Conservation (phyloP, 495 filamentous ascomycete genomes). For the Trichocladium antarcticum region DNA sequence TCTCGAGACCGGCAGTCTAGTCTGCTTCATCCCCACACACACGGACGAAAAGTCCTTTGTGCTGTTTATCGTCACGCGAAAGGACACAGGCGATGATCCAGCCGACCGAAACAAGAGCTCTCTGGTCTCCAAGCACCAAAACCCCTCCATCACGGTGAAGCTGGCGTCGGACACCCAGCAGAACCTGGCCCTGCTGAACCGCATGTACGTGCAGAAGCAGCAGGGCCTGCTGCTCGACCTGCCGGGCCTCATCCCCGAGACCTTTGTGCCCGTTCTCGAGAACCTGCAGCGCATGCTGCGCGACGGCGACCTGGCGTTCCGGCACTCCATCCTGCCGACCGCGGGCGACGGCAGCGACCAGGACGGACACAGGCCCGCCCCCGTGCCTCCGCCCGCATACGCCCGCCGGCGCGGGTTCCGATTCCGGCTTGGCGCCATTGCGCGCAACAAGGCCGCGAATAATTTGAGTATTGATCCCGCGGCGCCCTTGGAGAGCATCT, state of each 20-base stretch:
- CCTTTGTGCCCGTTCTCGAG: conserved; percentile 24
- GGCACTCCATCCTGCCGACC: conserved; percentile 37
- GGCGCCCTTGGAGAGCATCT: background rate
- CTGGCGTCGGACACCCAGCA: background rate
- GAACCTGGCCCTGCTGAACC: background rate
- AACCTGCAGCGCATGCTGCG: conserved; percentile 26
- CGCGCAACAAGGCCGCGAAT: conserved; percentile 4
- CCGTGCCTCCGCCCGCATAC: conserved; percentile 42
- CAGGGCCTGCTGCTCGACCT: conserved; percentile 20
- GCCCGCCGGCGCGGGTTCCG: conserved; percentile 38
- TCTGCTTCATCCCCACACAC: conserved; percentile 41
- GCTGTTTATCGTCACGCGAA: conserved; percentile 44
- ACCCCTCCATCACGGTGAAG: background rate
- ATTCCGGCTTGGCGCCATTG: conserved; percentile 43
- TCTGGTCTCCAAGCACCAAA: conserved; percentile 7
- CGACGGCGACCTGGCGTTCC: conserved; percentile 10
- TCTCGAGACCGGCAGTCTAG: conserved; percentile 44
- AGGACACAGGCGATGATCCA: conserved; percentile 7
- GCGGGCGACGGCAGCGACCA: background rate
- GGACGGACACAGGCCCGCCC: too few relatives aligned
- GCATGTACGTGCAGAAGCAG: conserved; percentile 1
- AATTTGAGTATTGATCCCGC: background rate
- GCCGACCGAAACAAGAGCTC: background rate
- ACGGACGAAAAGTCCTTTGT: conserved; percentile 29
- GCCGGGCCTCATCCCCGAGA: conserved; percentile 22